Conservation (phyloP, 2,329 filamentous ascomycete species). For the Trichoderma sp. region DNA sequence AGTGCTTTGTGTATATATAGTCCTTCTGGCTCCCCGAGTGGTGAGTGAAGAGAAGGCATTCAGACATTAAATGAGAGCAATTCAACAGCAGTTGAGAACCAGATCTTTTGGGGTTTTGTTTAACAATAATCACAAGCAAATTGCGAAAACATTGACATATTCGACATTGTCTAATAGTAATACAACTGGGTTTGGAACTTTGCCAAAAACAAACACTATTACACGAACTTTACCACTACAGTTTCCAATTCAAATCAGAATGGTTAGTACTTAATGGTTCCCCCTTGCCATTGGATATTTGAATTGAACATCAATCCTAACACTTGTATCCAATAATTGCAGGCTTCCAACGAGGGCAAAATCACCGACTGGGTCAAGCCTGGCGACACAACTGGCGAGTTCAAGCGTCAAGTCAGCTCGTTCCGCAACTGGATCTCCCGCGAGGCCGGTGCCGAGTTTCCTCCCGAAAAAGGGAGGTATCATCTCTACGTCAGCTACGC, state of each 20-base stretch:
- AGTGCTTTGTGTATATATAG: neutral
- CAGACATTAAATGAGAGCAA: constrained; percentile 1
- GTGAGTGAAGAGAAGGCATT: neutral
- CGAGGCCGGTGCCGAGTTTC: constrained; percentile 71
- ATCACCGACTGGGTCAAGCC: constrained; percentile 86
- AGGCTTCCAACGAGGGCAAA: constrained; percentile 28
- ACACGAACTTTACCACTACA: neutral
- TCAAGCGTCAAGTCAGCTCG: constrained; percentile 81
- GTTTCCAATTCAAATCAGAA: neutral
- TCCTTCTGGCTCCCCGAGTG: neutral
- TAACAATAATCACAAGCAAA: neutral
- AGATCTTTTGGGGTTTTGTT: neutral
- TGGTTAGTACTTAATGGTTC: neutral
- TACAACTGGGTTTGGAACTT: neutral
- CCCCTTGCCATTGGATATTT: neutral
- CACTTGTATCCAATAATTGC: constrained; percentile 32
- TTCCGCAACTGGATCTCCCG: constrained; percentile 82
- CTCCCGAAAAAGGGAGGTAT: constrained; percentile 85
- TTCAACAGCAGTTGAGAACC: neutral
- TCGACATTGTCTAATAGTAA: neutral
- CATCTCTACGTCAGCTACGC: constrained; percentile 95
- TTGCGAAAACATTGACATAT: neutral
- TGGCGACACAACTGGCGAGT: constrained; percentile 80
- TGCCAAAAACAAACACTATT: neutral
- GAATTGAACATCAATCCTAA: neutral